Conservation (phyloP, 1,139 yeast species). For the Zhuliangozyma parablackwelliae region DNA sequence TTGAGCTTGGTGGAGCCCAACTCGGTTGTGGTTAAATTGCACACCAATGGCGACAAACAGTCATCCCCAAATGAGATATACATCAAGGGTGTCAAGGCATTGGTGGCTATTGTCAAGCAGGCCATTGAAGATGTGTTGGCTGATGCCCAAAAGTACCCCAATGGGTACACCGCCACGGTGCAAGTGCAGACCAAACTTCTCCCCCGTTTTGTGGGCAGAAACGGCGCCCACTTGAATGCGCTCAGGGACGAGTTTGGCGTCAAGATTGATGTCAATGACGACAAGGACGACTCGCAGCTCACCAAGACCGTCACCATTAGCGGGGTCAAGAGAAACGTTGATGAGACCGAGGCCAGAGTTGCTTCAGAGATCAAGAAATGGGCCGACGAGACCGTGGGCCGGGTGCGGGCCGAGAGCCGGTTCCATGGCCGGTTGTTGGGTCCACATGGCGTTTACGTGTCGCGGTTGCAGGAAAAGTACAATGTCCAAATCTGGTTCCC, state of each 20-base stretch:
- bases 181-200: slow-evolving; percentile 65
- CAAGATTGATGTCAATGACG: slow-evolving; percentile 57
- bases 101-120: slow-evolving; percentile 49
- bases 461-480: slow-evolving; percentile 86
- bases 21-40: slow-evolving; percentile 39
- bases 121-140: slow-evolving; percentile 54
- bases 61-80: slow-evolving; percentile 48
- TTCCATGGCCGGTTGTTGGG: slow-evolving; percentile 86
- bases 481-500: slow-evolving; percentile 81
- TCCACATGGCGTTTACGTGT: slow-evolving; percentile 73
- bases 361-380: slow-evolving; percentile 61
- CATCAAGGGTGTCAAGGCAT: slow-evolving; percentile 58
- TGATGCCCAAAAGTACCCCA: slow-evolving; percentile 62
- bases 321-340: slow-evolving; percentile 79
- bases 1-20: slow-evolving; percentile 34
- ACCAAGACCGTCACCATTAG: slow-evolving; percentile 58
- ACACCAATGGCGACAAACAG: slow-evolving; percentile 35
- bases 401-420: slow-evolving; percentile 67
- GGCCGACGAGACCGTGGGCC: slow-evolving; percentile 74
- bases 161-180: slow-evolving; percentile 51
- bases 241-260: slow-evolving; percentile 78
- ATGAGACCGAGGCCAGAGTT: slow-evolving; percentile 64
- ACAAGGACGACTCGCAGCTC: slow-evolving; percentile 22
- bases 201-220: slow-evolving; percentile 84
- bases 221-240: slow-evolving; percentile 68